Evolutionary conservation across 345 rosid species (phyloP).

Genomic region (Gossypium herbaceum): DNA sequence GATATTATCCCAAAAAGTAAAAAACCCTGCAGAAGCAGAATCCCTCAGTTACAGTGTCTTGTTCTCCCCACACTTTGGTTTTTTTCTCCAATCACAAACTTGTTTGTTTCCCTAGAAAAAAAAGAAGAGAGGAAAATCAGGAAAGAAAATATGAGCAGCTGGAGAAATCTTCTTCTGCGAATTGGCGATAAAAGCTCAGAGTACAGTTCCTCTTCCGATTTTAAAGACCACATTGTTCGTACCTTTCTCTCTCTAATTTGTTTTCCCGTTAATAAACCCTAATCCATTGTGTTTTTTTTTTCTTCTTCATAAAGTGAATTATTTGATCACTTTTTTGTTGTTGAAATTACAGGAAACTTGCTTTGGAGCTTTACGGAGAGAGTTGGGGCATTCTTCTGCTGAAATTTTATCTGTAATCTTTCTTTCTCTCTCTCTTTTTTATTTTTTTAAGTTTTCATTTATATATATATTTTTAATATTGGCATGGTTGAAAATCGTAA

Average conservation of each 20-base stretch:
- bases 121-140: not conserved
- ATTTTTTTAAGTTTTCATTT: not conserved
- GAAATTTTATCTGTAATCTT: conserved; percentile 54
- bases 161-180: conserved; percentile 82
- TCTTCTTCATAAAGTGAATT: not conserved
- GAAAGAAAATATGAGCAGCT: conserved; percentile 51
- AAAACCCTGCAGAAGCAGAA: not conserved
- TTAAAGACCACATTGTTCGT: conserved; percentile 79
- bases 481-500: not conserved
- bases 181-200: conserved; percentile 87
- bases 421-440: no score
- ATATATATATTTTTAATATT: not conserved
- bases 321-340: not conserved
- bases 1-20: not conserved
- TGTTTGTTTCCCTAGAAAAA: conserved; percentile 3
- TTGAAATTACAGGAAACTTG: conserved; percentile 67
- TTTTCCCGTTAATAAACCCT: conserved; percentile 23
- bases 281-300: not conserved
- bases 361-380: conserved; percentile 68
- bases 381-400: conserved; percentile 66
- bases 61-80: not conserved
- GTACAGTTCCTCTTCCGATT: conserved; percentile 64
- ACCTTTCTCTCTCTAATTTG: conserved; percentile 3
- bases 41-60: not conserved
- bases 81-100: not conserved